A percentile compares a stretch with the other conserved stretches of the same genome.
phyloP scores from a whole-genome alignment of 2,329 filamentous ascomycete genomes.

The Botrytis sinoallii region DNA sequence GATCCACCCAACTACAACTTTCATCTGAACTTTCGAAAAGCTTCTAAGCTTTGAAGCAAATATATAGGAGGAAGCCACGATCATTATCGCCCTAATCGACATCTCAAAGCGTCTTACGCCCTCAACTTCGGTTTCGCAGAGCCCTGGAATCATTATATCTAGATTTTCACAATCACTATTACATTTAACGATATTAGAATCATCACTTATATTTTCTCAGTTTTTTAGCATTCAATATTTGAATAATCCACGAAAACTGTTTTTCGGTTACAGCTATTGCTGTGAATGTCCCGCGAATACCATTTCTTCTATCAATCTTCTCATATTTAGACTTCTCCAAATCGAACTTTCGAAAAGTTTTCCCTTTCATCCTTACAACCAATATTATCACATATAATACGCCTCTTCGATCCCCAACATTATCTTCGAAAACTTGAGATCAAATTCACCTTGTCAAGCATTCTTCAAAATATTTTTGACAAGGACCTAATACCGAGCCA shows the following conservation, averaged over 20 bases:
- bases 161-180: background rate
- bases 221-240: background rate
- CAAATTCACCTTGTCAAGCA: background rate
- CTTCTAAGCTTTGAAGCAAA: background rate
- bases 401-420: background rate
- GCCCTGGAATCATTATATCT: background rate
- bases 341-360: background rate
- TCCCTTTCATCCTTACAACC: background rate
- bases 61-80: background rate
- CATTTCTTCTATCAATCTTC: background rate
- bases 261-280: background rate
- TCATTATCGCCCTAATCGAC: background rate
- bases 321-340: background rate
- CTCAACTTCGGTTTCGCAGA: background rate
- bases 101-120: background rate
- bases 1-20: too few relatives aligned
- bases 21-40: background rate
- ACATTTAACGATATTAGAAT: background rate
- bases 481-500: background rate
- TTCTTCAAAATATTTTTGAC: background rate
- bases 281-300: background rate
- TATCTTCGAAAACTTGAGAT: background rate
- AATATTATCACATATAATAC: background rate
- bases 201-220: background rate
- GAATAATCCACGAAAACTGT: background rate